phyloP scores from a whole-genome alignment of 2,329 filamentous ascomycete genomes.

The Periconia digitata region DNA sequence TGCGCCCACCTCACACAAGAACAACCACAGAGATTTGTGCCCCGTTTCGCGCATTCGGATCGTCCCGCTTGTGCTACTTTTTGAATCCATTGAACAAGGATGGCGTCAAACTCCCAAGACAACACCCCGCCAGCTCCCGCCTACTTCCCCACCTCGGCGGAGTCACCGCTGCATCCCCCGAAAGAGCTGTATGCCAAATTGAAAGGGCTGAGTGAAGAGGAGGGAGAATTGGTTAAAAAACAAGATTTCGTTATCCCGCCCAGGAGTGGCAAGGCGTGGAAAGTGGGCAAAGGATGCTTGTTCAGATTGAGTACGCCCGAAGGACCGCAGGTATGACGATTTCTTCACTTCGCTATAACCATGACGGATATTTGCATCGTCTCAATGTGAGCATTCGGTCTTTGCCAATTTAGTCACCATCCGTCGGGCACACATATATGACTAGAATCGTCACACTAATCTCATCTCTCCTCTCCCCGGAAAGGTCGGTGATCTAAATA shows the following conservation, averaged over 20 bases:
- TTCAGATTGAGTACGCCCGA: slow-evolving; percentile 74
- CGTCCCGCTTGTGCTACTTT: too few relatives aligned
- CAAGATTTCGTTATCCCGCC: slow-evolving; percentile 61
- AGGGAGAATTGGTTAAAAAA: slow-evolving; percentile 12
- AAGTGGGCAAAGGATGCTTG: slow-evolving; percentile 67
- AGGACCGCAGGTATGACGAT: slow-evolving; percentile 62
- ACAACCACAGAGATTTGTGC: too few relatives aligned
- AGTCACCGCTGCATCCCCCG: slow-evolving; percentile 36
- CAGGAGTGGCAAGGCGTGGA: slow-evolving; percentile 73
- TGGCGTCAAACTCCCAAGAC: slow-evolving; percentile 7
- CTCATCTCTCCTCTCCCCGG: not conserved
- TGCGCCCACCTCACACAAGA: too few relatives aligned
- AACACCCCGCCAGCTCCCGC: slow-evolving; percentile 30
- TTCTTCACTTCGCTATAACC: not conserved
- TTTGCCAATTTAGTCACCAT: too few relatives aligned
- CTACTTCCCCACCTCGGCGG: slow-evolving; percentile 37
- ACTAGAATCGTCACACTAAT: not conserved
- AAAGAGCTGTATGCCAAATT: slow-evolving; percentile 31
- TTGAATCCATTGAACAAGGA: not conserved
- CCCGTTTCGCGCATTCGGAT: too few relatives aligned
- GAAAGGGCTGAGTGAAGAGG: slow-evolving; percentile 7
- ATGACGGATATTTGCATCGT: not conserved
- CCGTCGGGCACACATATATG: not conserved
- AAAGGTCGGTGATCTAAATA: slow-evolving; percentile 76
- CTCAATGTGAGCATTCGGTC: too few relatives aligned